Evolutionary conservation across 2,329 filamentous ascomycete species (phyloP), one percentile per base, ranked within the genome.

Genomic region (Epichloe scottii): DNA sequence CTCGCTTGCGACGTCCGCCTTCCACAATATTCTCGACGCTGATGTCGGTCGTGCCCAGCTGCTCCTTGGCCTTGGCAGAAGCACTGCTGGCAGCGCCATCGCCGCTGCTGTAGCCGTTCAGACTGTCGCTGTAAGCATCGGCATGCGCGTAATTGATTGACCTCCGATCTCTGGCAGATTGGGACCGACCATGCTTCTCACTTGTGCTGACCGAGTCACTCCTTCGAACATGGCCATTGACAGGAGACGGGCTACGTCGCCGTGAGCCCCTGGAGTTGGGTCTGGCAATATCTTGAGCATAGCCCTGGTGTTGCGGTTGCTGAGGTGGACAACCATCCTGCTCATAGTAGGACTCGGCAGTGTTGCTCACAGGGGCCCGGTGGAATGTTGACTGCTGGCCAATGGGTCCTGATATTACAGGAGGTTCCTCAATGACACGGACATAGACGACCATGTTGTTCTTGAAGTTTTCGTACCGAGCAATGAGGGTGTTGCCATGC

Each of bases 21-120:
- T 97, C 91, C 55, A 98, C 87, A 68, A 98, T 97, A 66, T 98
- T 98, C 60, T 96, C 90, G 59, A 96, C 81, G 66, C 91, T 97
- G 63, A 98, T 98, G 60, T 98, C 93, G 15, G 93, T 95, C 65
- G 89, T 96, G 46, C 88, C 89, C 61, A 95, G 81, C 57, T 89
- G 85, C 62, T 96, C 90, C 67, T 87, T 89, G 60, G 78, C 80
- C 66, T 86, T 86, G 61, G 86, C 84, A 49, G 67, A 70, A 58
- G 85, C 77, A 51, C 88, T 90, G 58, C 81, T 85, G 55, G 86
- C 79, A 30, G 84, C 87, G 54, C 83, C 85, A 58, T 95, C 89
- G 59, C 87, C 90, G 67, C 90, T 94, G 70, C 88, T 95, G 67
- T 93, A 93, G 55, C 82, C 84, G 60, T 83, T 83, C 58, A 79